Conservation (phyloP, 1,284 basidiomycete species). For the Hypsizygus ulmarius region DNA sequence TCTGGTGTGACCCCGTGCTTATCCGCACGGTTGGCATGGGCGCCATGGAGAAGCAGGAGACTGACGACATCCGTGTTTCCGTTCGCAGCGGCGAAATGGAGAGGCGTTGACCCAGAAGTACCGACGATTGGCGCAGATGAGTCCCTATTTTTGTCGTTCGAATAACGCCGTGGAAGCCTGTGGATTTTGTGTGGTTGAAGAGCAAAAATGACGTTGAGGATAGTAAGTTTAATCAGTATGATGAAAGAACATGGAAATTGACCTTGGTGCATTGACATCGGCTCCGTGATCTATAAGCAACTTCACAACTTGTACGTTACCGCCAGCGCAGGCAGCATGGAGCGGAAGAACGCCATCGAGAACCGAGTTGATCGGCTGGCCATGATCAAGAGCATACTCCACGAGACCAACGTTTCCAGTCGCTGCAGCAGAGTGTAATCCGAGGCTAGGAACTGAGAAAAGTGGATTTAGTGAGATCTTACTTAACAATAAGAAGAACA, state of each 20-base stretch:
- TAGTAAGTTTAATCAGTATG: conserved; percentile 5
- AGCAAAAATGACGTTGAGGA: conserved; percentile 12
- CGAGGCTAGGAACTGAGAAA: conserved; percentile 74
- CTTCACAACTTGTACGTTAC: conserved; percentile 80
- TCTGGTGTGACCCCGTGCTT: conserved; percentile 86
- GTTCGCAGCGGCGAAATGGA: conserved; percentile 94
- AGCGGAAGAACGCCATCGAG: conserved; percentile 89
- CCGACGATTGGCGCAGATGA: conserved; percentile 69
- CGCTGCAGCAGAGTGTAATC: conserved; percentile 85
- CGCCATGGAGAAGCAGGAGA: conserved; percentile 78
- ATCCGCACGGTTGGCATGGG: conserved; percentile 73
- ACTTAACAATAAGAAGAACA: conserved; percentile 8
- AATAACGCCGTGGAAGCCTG: conserved; percentile 78
- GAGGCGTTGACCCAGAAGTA: conserved; percentile 80
- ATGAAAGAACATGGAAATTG: conserved; percentile 21
- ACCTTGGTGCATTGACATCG: conserved; percentile 90
- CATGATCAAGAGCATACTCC: conserved; percentile 85
- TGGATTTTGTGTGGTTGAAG: conserved; percentile 1
- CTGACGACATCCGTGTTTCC: conserved; percentile 76
- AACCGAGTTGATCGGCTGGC: conserved; percentile 91
- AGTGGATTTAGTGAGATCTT: conserved; percentile 15
- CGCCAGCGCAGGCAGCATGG: conserved; percentile 87
- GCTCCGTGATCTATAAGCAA: conserved; percentile 88
- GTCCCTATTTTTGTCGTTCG: conserved; percentile 67
- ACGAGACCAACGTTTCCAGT: conserved; percentile 87